Evolutionary conservation across 2,329 filamentous ascomycete genomes (phyloP).

Genomic region (Akanthomyces muscarius): DNA sequence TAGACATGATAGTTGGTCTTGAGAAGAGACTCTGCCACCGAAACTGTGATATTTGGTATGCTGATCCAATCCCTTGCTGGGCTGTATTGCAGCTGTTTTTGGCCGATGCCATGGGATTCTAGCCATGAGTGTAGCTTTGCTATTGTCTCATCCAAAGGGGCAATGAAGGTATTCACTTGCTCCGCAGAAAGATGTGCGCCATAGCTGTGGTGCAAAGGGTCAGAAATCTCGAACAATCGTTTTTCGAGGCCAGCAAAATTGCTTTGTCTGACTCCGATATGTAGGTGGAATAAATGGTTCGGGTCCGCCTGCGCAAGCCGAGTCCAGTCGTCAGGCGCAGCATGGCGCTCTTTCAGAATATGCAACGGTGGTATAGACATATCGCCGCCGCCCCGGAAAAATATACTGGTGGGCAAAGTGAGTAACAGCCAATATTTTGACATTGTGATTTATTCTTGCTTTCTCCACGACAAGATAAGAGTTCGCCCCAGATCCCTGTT

Average conservation of each 20-base stretch:
- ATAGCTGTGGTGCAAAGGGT: slow-evolving; percentile 3
- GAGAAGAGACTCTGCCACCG: neutral
- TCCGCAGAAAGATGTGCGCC: slow-evolving; percentile 2
- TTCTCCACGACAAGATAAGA: neutral
- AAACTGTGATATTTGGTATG: slow-evolving; percentile 1
- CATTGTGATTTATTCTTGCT: neutral
- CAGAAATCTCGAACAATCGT: slow-evolving; percentile 9
- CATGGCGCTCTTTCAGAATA: slow-evolving; percentile 6
- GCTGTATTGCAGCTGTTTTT: neutral
- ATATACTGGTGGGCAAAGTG: neutral
- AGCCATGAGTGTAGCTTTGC: slow-evolving; percentile 5
- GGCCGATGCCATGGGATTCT: neutral
- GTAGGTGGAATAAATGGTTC: neutral
- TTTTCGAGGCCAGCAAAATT: slow-evolving; percentile 5
- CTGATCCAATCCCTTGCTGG: slow-evolving; percentile 5
- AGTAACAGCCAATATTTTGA: slow-evolving; percentile 7
- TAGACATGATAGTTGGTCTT: slow-evolving; percentile 1
- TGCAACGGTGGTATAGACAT: neutral
- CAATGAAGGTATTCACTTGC: slow-evolving; percentile 1
- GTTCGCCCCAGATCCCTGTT: no score
- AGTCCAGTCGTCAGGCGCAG: slow-evolving; percentile 1
- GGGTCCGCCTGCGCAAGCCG: neutral
- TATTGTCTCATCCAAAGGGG: neutral
- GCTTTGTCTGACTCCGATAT: slow-evolving; percentile 7
- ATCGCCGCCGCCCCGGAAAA: neutral